A percentile compares a stretch with the other conserved stretches of the same genome.
These are phyloP conservation scores for Apiotrichum porosum DNA, from an alignment of 1,284 basidiomycete genomes.

Conservation along the genomic window DNA sequence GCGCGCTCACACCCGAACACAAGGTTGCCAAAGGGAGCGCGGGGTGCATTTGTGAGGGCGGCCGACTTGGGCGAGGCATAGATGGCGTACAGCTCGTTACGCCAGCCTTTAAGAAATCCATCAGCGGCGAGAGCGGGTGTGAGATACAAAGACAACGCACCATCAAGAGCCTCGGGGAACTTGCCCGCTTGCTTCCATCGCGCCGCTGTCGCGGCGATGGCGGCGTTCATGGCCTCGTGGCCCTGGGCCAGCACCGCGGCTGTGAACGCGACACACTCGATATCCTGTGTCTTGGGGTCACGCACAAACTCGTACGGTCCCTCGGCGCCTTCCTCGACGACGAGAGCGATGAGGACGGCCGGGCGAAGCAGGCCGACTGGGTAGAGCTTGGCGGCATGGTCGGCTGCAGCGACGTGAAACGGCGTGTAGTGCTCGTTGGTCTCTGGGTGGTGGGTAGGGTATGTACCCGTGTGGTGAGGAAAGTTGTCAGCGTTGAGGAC, in stretches of 20 bases:
- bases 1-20: slow-evolving; percentile 85
- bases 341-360: slow-evolving; percentile 4
- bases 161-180: slow-evolving; percentile 46
- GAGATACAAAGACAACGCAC: slow-evolving; percentile 25
- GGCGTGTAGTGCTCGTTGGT: slow-evolving; percentile 11
- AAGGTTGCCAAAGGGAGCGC: slow-evolving; percentile 53
- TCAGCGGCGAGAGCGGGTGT: neutral
- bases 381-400: slow-evolving; percentile 1
- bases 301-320: slow-evolving; percentile 3
- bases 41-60: slow-evolving; percentile 46
- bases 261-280: slow-evolving; percentile 27
- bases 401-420: slow-evolving; percentile 11
- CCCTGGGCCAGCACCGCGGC: slow-evolving; percentile 25
- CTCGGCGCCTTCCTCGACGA: neutral
- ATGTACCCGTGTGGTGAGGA: slow-evolving; percentile 24
- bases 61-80: slow-evolving; percentile 59
- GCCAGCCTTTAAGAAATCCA: slow-evolving; percentile 57
- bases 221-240: slow-evolving; percentile 28
- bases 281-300: neutral
- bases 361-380: slow-evolving; percentile 20
- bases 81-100: slow-evolving; percentile 75
- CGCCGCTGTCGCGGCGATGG: slow-evolving; percentile 39
- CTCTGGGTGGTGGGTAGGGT: slow-evolving; percentile 16
- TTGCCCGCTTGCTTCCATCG: slow-evolving; percentile 43
- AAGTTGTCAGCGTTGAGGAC: slow-evolving; percentile 64